Percentiles rank a stretch among this genome's conserved stretches.
phyloP scores from a whole-genome alignment of 331 rosid genomes.

The Acacia pycnantha region DNA sequence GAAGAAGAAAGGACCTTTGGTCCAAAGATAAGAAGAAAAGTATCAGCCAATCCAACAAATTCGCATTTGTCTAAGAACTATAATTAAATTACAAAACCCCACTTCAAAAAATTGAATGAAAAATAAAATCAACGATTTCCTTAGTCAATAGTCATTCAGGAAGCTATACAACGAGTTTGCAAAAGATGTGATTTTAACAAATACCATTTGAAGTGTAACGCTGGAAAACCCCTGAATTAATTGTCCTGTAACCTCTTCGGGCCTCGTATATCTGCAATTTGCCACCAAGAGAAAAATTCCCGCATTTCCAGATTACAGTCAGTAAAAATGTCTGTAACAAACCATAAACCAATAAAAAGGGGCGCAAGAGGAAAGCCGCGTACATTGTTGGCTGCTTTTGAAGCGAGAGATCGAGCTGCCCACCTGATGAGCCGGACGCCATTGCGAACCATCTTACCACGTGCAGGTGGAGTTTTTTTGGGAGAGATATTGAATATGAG shows the following conservation, averaged over 20 bases:
- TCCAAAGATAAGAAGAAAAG: not conserved
- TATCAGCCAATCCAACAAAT: not conserved
- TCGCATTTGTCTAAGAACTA: not conserved
- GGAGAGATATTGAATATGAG: slow-evolving; percentile 13
- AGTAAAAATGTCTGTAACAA: not conserved
- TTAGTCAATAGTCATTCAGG: not conserved
- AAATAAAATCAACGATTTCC: not conserved
- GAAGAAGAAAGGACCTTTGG: not conserved
- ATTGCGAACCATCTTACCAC: slow-evolving; percentile 63
- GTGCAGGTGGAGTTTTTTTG: not conserved
- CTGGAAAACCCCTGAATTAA: slow-evolving; percentile 46
- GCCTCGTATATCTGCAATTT: slow-evolving; percentile 45
- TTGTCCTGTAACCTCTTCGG: slow-evolving; percentile 47
- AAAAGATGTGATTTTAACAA: not conserved
- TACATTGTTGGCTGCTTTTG: slow-evolving; percentile 39
- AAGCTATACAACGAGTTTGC: not conserved
- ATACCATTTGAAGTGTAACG: slow-evolving; percentile 47
- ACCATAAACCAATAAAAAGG: not conserved
- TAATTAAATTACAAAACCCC: not conserved
- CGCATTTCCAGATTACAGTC: not conserved
- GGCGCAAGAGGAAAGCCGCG: not conserved
- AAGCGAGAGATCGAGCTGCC: slow-evolving; percentile 49
- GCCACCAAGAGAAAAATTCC: not conserved
- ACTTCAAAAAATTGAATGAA: not conserved
- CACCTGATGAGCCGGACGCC: slow-evolving; percentile 51